phyloP scores from a whole-genome alignment of 208 protist genomes.

The Trypanosoma melophagium region DNA sequence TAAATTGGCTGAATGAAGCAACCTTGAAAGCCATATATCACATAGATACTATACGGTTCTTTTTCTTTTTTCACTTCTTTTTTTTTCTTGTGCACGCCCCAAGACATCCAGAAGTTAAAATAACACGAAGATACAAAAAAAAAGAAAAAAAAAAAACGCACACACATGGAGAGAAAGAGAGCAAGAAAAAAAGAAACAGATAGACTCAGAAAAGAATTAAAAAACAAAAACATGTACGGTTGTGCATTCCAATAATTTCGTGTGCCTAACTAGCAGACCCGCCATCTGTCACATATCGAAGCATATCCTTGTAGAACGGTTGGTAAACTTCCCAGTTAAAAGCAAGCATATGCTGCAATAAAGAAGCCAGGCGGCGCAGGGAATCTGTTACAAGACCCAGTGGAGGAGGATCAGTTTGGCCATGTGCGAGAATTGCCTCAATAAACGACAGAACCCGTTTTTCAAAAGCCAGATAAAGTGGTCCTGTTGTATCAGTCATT shows the following conservation, averaged over 20 bases:
- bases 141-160: conserved; percentile 19
- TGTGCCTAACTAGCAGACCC: conserved; percentile 1
- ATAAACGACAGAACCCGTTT: conserved; percentile 50
- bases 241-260: background rate
- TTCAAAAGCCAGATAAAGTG: conserved; percentile 75
- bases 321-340: conserved; percentile 84
- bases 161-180: conserved; percentile 8
- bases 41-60: too few relatives aligned
- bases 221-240: conserved; percentile 12
- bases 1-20: too few relatives aligned
- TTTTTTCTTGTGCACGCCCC: too few relatives aligned
- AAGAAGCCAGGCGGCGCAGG: conserved; percentile 30
- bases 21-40: too few relatives aligned
- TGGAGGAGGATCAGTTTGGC: conserved; percentile 36
- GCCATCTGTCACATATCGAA: conserved; percentile 20
- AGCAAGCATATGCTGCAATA: conserved; percentile 42
- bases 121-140: too few relatives aligned
- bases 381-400: conserved; percentile 68
- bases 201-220: conserved; percentile 19
- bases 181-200: too few relatives aligned
- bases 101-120: too few relatives aligned
- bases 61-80: too few relatives aligned
- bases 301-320: conserved; percentile 53
- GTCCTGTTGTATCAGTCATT: conserved; percentile 76
- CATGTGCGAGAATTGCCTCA: conserved; percentile 28